Evolutionary conservation across 257 asterid genomes (phyloP).

Genomic region (Eucommia ulmoides): DNA sequence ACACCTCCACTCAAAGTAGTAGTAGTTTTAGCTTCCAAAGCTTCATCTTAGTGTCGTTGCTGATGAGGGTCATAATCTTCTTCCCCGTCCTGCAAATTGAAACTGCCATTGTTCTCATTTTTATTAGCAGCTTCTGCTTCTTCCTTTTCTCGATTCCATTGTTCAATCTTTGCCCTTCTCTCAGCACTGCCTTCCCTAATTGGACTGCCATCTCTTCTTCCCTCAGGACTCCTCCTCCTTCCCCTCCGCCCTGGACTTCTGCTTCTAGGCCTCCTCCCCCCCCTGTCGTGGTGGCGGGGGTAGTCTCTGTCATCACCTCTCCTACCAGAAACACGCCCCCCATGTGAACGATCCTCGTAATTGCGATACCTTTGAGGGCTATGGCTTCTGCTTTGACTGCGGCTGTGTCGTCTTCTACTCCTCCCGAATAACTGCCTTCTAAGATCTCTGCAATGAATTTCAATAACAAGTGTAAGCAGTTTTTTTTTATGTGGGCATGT

Average conservation of each 20-base stretch:
- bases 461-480: too few relatives aligned
- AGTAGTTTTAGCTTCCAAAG: slow-evolving; percentile 31
- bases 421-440: slow-evolving; percentile 81
- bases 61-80: slow-evolving; percentile 13
- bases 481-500: too few relatives aligned
- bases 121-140: slow-evolving; percentile 38
- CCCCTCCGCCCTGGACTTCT: slow-evolving; percentile 50
- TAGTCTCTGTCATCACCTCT: slow-evolving; percentile 59
- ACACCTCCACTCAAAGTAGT: slow-evolving; percentile 20
- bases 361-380: slow-evolving; percentile 89
- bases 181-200: slow-evolving; percentile 94
- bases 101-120: slow-evolving; percentile 17
- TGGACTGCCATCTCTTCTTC: slow-evolving; percentile 62
- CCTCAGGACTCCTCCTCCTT: slow-evolving; percentile 61
- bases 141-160: slow-evolving; percentile 93
- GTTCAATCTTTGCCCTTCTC: slow-evolving; percentile 90
- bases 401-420: slow-evolving; percentile 34
- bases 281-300: slow-evolving; percentile 56
- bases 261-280: slow-evolving; percentile 57
- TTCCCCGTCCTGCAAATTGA: slow-evolving; percentile 19
- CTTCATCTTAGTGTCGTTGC: slow-evolving; percentile 11
- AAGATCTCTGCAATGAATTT: slow-evolving; percentile 40
- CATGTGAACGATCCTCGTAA: slow-evolving; percentile 66
- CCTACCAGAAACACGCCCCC: slow-evolving; percentile 57
- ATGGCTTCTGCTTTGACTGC: slow-evolving; percentile 54